Evolutionary conservation across 768 basidiomycete species (phyloP), one percentile per base, ranked within the genome.

Genomic region (Jaapia argillacea): DNA sequence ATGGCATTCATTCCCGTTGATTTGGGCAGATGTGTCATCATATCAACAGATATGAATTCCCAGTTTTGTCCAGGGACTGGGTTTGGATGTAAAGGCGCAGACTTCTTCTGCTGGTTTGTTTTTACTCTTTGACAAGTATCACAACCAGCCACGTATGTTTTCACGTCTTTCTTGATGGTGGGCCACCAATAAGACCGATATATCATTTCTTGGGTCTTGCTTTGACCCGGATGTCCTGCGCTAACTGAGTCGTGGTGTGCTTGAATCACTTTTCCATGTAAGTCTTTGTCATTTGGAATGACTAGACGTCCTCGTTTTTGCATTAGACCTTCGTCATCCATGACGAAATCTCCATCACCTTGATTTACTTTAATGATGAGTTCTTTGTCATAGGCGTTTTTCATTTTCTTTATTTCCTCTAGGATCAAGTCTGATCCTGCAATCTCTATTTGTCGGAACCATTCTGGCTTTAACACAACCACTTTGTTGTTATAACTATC

Each of bases 121-220:
- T 62, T 62, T 13, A 48, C 57, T 1, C 43, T 14, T 39, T 62
- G 54, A 43, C 61, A 62, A 1, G 45, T 48, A 6, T 52, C 50
- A 38, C 60, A 64, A 1, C 56, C 55, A 2, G 41, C 40, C 18
- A 62, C 52, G 42, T 60, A 64, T 1, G 28, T 48, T 51, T 2
- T 45, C n/a, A 64, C 36, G 20, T 51, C 48, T 2, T 7, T 22
- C 0, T 41, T 41, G 42, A 63, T 52, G 0, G 42, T 36, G 2
- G 57, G 62, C 61, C 62, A 63, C 54, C 54, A 63, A 24, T 56
- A 64, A 20, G 53, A 41, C 0, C 55, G 37, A 0, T 27, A 27
- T 2, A 62, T n/a, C 0, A 59, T 41, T 31, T 60, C 47, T 3
- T 48, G 42, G 1, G 57, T 63, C 24, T 51, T 53, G 18, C 44